phyloP scores from a whole-genome alignment of 768 basidiomycete genomes.

The Kwoniella europaea region DNA sequence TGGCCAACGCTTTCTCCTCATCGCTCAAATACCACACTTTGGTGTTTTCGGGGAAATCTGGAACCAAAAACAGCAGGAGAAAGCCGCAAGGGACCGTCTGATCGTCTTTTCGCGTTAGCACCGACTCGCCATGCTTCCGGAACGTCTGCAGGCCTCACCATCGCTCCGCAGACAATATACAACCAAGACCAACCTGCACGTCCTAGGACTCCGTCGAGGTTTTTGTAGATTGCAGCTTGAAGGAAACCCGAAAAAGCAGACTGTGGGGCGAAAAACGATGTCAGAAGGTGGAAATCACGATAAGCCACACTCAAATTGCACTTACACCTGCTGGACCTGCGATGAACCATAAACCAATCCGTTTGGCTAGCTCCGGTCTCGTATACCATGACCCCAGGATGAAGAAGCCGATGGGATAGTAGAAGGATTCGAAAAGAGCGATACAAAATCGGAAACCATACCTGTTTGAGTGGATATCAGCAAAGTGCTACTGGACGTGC shows the following conservation, averaged over 20 bases:
- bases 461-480: constrained; percentile 11
- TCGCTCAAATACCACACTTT: constrained; percentile 33
- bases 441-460: constrained; percentile 31
- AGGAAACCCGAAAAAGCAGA: constrained; percentile 30
- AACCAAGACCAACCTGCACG: constrained; percentile 37
- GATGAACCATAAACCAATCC: constrained; percentile 28
- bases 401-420: constrained; percentile 15
- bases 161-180: constrained; percentile 32
- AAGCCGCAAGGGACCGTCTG: constrained; percentile 31
- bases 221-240: constrained; percentile 32
- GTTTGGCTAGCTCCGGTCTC: constrained; percentile 21
- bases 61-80: constrained; percentile 30
- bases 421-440: constrained; percentile 24
- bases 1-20: constrained; percentile 32
- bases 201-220: constrained; percentile 23
- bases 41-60: constrained; percentile 36
- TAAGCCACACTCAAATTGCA: background rate
- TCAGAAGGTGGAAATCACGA: background rate
- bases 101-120: background rate
- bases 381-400: constrained; percentile 30
- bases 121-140: background rate
- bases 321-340: constrained; percentile 23
- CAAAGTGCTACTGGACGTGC: background rate
- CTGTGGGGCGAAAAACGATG: background rate
- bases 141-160: constrained; percentile 19